phyloP scores from a whole-genome alignment of 1,284 basidiomycete species.

The Cryptococcus sp. region DNA sequence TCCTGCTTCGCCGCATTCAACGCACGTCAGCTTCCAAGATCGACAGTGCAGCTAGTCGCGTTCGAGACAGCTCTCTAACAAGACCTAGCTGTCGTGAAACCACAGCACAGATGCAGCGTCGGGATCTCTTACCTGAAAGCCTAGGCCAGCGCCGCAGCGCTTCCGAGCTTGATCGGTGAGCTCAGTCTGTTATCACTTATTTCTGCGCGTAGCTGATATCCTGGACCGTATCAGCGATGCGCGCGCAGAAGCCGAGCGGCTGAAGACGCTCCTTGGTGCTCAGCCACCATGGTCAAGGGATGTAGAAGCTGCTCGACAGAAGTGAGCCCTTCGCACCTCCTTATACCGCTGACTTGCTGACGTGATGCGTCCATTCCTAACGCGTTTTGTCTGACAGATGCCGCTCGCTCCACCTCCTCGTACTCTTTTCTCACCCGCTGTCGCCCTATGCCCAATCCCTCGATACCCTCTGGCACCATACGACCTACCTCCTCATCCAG shows the following conservation, averaged over 20 bases:
- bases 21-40: no score
- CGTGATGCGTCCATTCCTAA: conserved; percentile 1
- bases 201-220: conserved; percentile 6
- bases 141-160: neutral
- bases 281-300: conserved; percentile 78
- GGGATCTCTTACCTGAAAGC: no score
- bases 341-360: neutral
- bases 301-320: conserved; percentile 78
- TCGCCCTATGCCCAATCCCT: conserved; percentile 75
- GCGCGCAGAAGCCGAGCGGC: conserved; percentile 21
- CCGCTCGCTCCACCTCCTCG: conserved; percentile 70
- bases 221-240: conserved; percentile 21
- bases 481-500: conserved; percentile 81
- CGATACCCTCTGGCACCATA: conserved; percentile 88
- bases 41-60: no score
- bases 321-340: conserved; percentile 58
- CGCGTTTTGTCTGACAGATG: conserved; percentile 58
- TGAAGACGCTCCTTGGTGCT: conserved; percentile 37
- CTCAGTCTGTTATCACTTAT: conserved; percentile 3
- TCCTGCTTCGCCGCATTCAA: no score
- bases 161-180: conserved; percentile 17
- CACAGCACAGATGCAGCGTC: no score
- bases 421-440: conserved; percentile 74
- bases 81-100: no score
- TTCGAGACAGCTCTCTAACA: no score